phyloP scores from a whole-genome alignment of 2,329 filamentous ascomycete genomes.

The Verticillium zaregamsianum region DNA sequence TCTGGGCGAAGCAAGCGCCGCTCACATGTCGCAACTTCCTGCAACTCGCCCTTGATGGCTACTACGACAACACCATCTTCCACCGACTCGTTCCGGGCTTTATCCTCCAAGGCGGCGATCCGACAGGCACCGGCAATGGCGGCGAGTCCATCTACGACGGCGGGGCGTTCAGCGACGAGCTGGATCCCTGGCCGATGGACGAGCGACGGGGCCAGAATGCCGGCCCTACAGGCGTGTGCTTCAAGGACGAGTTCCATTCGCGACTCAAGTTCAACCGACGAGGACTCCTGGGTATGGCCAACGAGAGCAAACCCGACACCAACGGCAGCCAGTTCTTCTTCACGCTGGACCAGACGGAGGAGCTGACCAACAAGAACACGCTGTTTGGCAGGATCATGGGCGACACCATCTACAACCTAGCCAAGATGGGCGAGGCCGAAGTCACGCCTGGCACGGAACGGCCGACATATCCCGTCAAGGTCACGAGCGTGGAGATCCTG shows the following conservation, averaged over 20 bases:
- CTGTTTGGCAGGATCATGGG: conserved; percentile 89
- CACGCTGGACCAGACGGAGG: conserved; percentile 78
- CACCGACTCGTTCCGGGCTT: conserved; percentile 90
- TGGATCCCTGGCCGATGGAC: conserved; percentile 70
- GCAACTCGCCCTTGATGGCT: conserved; percentile 89
- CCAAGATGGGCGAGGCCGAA: conserved; percentile 89
- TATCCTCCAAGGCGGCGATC: conserved; percentile 91
- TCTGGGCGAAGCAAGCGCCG: conserved; percentile 93
- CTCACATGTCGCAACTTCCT: conserved; percentile 92
- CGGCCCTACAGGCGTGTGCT: conserved; percentile 54
- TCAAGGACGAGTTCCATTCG: conserved; percentile 86
- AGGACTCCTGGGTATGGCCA: conserved; percentile 93
- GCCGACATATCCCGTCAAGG: conserved; percentile 79
- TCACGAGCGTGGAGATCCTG: conserved; percentile 69
- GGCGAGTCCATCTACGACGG: conserved; percentile 91
- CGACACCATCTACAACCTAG: conserved; percentile 92
- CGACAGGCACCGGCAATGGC: conserved; percentile 85
- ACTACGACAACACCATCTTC: conserved; percentile 92
- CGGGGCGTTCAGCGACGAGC: conserved; percentile 66
- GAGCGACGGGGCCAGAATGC: conserved; percentile 58
- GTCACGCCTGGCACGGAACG: conserved; percentile 73
- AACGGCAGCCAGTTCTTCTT: conserved; percentile 98
- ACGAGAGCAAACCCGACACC: conserved; percentile 69
- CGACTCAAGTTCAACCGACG: conserved; percentile 89
- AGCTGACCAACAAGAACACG: conserved; percentile 86